Base-by-base conservation (phyloP, 2,329 filamentous ascomycete species). In the Penicillium sp. region DNA sequence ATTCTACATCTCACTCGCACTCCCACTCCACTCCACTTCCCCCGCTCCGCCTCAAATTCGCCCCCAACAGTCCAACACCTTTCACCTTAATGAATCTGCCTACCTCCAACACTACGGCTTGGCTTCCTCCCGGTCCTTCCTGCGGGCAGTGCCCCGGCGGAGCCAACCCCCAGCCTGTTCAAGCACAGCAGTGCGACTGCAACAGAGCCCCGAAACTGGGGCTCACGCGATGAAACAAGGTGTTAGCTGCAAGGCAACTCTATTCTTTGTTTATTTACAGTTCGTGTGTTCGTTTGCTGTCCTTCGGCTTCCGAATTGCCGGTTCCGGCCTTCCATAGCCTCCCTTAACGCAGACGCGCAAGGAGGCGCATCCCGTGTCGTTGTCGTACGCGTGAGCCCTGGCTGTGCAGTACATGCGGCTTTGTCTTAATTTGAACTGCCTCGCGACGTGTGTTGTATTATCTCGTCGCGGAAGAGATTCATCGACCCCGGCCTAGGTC, bases 391-490 rank as follows among this genome's bases (percentile, higher is more conserved):
- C 67, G 63, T 79, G 75, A 26, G 63, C 1, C 75, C 73, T 0
- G 73, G 72, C 63, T 74, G 76, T 4, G 72, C 63, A 74, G 76
- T 4, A 80, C 64, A 59, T 79, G 76, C 34, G 78, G 55, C 55
- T 80, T 75, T 5, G 67, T 63, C 26, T 68, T 63, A n/a, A 77
- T 73, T 18, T 75, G 75, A 10, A 68, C 70, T n/a, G 64, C 67
- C 52, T 44, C 64, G 69, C 20, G 57, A 61, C 12, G 74, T 76
- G 59, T 73, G 79, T 18, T 66, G 64, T 15, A 79, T 49, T 40
- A 63, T 65, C 51, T 79, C 54, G 15, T 77, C 71, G 3, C 74
- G 65, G 53, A 79, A 78, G 24, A 75, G 62, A 58, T 80, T 77
- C 30, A 75, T 60, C 5, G 70, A 65, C 0, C 77, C 76, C 73